Evolutionary conservation across 2,329 filamentous ascomycete genomes (phyloP).

Genomic region (Ophiostoma quercus): DNA sequence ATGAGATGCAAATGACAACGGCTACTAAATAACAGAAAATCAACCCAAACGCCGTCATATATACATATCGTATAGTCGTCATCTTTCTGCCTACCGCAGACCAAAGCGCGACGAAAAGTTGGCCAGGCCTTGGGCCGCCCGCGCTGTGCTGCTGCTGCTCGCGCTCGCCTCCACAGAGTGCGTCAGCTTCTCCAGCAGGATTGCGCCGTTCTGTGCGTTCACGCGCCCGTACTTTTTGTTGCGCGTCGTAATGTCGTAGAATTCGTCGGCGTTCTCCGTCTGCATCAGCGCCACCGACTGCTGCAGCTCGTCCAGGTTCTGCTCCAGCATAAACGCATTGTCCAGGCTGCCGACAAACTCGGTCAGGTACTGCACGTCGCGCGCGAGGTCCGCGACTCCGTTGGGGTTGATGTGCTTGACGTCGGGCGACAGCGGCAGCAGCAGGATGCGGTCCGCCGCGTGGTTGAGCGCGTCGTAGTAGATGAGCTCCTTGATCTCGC

Average conservation of each 20-base stretch:
- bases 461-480: conserved; percentile 96
- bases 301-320: conserved; percentile 86
- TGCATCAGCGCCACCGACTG: conserved; percentile 89
- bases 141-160: conserved; percentile 39
- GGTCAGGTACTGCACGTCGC: conserved; percentile 77
- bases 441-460: conserved; percentile 77
- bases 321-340: conserved; percentile 75
- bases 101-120: conserved; percentile 73
- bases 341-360: conserved; percentile 82
- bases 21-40: neutral
- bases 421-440: conserved; percentile 68
- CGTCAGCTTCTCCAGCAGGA: conserved; percentile 85
- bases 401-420: conserved; percentile 85
- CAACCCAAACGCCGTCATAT: neutral
- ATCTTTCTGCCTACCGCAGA: conserved; percentile 42
- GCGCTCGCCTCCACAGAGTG: conserved; percentile 49
- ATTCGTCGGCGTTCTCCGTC: conserved; percentile 88
- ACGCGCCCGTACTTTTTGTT: conserved; percentile 95
- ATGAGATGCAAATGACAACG: neutral
- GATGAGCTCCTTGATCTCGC: conserved; percentile 94
- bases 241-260: conserved; percentile 82
- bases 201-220: conserved; percentile 81
- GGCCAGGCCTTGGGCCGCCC: conserved; percentile 58
- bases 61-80: neutral
- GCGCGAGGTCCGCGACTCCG: conserved; percentile 72